Evolutionary conservation across 2,329 filamentous ascomycete species (phyloP).

Genomic region (Eutypella sp.): DNA sequence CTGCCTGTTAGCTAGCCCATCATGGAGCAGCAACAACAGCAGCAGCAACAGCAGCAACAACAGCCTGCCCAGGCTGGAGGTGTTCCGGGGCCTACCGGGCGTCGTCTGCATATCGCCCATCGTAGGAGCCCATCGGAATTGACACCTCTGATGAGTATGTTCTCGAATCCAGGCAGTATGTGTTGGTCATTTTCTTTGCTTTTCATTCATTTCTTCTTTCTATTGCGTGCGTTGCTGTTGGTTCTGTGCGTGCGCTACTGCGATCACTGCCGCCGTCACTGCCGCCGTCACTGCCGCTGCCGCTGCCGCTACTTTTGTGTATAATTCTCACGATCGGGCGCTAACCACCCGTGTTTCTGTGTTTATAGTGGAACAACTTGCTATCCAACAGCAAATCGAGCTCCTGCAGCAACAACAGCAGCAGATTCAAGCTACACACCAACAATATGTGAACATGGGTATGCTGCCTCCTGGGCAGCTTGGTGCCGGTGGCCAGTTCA

Average conservation of each 20-base stretch:
- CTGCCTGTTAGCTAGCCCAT: constrained; percentile 36
- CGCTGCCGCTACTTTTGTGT: constrained; percentile 1
- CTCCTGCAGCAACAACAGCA: constrained; percentile 96
- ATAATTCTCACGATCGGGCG: not conserved
- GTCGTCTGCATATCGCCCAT: constrained; percentile 94
- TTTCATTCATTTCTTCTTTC: constrained; percentile 2
- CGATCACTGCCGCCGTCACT: not conserved
- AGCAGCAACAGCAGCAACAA: constrained; percentile 37
- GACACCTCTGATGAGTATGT: constrained; percentile 96
- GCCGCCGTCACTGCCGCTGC: constrained; percentile 10
- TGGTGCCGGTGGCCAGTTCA: constrained; percentile 65
- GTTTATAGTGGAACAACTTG: constrained; percentile 83
- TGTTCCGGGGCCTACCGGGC: constrained; percentile 71
- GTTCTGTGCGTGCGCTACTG: not conserved
- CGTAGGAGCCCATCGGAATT: constrained; percentile 95
- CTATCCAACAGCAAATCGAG: constrained; percentile 97
- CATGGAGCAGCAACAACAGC: constrained; percentile 63
- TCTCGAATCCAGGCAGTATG: constrained; percentile 58
- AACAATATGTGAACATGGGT: constrained; percentile 97
- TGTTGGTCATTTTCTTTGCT: constrained; percentile 4
- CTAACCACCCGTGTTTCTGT: constrained; percentile 19
- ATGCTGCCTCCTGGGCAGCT: constrained; percentile 87
- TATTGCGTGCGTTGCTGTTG: constrained; percentile 1
- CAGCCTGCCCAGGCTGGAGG: constrained; percentile 47
- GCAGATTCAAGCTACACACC: constrained; percentile 91